Evolutionary conservation across 768 basidiomycete species (phyloP), one percentile per base, ranked within the genome.

Genomic region (Lentinus tigrinus): DNA sequence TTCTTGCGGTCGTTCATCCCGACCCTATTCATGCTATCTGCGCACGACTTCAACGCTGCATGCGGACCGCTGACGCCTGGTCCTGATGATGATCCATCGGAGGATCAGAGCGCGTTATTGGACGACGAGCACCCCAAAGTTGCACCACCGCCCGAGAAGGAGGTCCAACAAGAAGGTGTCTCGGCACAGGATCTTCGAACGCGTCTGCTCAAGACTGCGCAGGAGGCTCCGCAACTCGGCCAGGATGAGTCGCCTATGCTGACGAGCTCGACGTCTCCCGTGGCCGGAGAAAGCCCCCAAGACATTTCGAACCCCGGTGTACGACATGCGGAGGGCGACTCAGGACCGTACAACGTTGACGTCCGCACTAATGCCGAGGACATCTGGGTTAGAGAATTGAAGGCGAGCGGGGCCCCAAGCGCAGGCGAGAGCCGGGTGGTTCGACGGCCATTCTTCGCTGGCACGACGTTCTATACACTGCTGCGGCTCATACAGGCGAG

Each of bases 401-500:
- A 59, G 39, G 57, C 62, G 37, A 57, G 47, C 28, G 64, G 62
- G 4, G 27, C 49, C 24, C 52, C 37, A 36, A 54, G 59, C 43
- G 62, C 66, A 9, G 69, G 71, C 28, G 70, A 70, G 31, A 62
- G 65, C 42, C 60, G 63, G 14, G 63, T 68, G 23, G 60, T 56
- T 53, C 76, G 79, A 46, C 82, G 72, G 52, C 80, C 88, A 9
- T 92, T 98, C 73, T 98, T 96, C 73, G 84, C 84, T 57, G 97
- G 98, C 74, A 93, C 92, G 47, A 89, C 93, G 21, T 92, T 94
- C 70, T 99, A 98, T 75, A 91, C 91, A 7, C 71, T 98, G 51
- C 70, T 98, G 63, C 87, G 97, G 49, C 76, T 96, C 52, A 70
- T 98, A 49, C 94, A 99, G 87, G 96, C 83, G 53, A 62, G 77